Base-by-base conservation (phyloP, 495 filamentous ascomycete species). In the Daldinia decipiens region DNA sequence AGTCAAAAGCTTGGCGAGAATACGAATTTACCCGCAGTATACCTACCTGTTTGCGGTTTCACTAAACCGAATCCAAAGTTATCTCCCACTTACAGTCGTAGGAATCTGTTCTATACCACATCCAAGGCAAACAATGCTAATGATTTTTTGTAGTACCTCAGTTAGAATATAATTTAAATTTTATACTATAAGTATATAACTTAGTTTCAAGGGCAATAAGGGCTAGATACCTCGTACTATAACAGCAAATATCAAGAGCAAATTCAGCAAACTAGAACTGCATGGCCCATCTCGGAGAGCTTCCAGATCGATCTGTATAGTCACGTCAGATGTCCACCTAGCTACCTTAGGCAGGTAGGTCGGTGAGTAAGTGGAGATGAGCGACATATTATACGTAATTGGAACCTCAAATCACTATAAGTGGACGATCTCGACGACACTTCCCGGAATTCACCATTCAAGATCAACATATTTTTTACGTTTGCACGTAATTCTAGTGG, bases 401-500 rank as follows among this genome's bases (percentile, higher is more conserved):
- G 53, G 29, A 56, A 56, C 31, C 8, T 38, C 36, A 45, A 59
- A 19, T 26, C 36, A 59, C 21, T 31, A 11, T 5, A 29, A 45
- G 21, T 24, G 8, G 54, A 59, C 6, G 21, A 59, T 59, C 27
- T 36, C 0, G 3, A 29, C 38, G 27, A 29, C 43, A 56, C 50
- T 56, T 50, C 36, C 58, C 40, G 21, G 51, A 68, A 6, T 11
- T 19, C n/a, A 32, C 45, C 43, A 32, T 29, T 38, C 38, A 15
- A 39, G 43, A 53, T 50, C 43, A 15, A n/a, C 15, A 47, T 11
- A 36, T 17, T 62, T 62, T 36, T 66, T 59, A 67, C 53, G 52
- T 71, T 47, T 47, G 21, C 19, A 6, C 19, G 17, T 19, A 19
- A 24, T 24, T 24, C 43, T 63, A 67, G 69, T 6, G 69, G 32